These are phyloP conservation scores for Chionographis japonica DNA, from an alignment of 106 monocot species.

Conservation along the genomic window DNA sequence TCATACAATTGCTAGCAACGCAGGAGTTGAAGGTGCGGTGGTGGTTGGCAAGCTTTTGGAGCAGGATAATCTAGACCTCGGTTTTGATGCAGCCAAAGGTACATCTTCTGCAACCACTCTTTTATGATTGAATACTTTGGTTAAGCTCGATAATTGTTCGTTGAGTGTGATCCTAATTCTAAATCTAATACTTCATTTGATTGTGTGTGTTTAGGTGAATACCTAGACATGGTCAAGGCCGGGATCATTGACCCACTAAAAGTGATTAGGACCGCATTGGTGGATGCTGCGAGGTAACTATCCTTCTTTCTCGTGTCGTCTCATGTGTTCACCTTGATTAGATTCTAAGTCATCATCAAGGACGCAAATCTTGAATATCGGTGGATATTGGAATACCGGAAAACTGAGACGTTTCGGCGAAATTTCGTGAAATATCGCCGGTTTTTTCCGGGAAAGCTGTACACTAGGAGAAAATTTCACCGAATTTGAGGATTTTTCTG, in stretches of 20 bases:
- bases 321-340: slow-evolving; percentile 56
- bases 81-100: slow-evolving; percentile 85
- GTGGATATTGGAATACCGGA: no score
- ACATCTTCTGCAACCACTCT: neutral
- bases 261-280: slow-evolving; percentile 69
- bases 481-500: no score
- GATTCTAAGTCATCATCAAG: no score
- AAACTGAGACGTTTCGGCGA: no score
- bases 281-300: slow-evolving; percentile 68
- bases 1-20: slow-evolving; percentile 59
- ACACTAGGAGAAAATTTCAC: no score
- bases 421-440: no score
- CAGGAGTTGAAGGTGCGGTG: slow-evolving; percentile 69
- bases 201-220: slow-evolving; percentile 38
- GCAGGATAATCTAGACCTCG: slow-evolving; percentile 62
- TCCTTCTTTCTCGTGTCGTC: neutral
- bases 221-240: slow-evolving; percentile 68
- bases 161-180: neutral
- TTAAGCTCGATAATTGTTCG: neutral
- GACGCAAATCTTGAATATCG: no score
- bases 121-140: neutral
- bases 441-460: no score
- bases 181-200: neutral
- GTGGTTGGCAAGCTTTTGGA: slow-evolving; percentile 76
- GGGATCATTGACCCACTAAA: slow-evolving; percentile 77